Percentiles rank a stretch among this genome's conserved stretches.
These are phyloP conservation scores for Tetrapisispora namnaoensis DNA, from an alignment of 805 yeast species.

Conservation along the genomic window DNA sequence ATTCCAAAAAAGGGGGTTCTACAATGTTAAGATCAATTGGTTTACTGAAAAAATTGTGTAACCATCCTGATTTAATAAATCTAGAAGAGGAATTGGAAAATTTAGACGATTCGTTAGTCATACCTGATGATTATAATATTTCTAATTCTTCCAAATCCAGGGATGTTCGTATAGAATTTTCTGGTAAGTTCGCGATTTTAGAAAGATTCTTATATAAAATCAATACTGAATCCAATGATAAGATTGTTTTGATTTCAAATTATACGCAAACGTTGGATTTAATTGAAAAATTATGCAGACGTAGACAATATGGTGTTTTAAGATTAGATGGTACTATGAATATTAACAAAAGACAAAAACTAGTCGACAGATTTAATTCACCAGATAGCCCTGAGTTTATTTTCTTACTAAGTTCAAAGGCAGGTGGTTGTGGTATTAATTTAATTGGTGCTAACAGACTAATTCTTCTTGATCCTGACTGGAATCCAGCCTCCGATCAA, in stretches of 20 bases:
- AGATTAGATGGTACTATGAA: slow-evolving; percentile 90
- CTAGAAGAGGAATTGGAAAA: slow-evolving; percentile 49
- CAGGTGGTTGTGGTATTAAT: slow-evolving; percentile 98
- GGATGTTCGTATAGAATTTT: slow-evolving; percentile 68
- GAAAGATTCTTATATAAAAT: slow-evolving; percentile 78
- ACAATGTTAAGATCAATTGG: slow-evolving; percentile 90
- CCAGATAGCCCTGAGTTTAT: slow-evolving; percentile 81
- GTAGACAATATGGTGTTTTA: slow-evolving; percentile 60
- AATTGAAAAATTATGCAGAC: slow-evolving; percentile 77
- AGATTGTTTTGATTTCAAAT: slow-evolving; percentile 88
- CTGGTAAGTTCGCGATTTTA: slow-evolving; percentile 79
- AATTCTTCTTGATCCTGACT: slow-evolving; percentile 81
- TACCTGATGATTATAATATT: slow-evolving; percentile 62
- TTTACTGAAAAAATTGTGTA: slow-evolving; percentile 78
- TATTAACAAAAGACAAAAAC: slow-evolving; percentile 83
- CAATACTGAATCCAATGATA: slow-evolving; percentile 75
- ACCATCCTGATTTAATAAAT: slow-evolving; percentile 80
- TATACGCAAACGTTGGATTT: slow-evolving; percentile 91
- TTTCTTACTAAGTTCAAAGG: slow-evolving; percentile 84
- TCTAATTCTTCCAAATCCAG: slow-evolving; percentile 24
- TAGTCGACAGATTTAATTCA: slow-evolving; percentile 85
- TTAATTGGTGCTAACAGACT: slow-evolving; percentile 92
- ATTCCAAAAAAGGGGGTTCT: slow-evolving; percentile 12
- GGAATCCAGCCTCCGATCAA: slow-evolving; percentile 98
- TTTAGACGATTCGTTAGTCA: slow-evolving; percentile 44